A percentile compares a stretch with the other conserved stretches of the same genome.
phyloP scores from a whole-genome alignment of 1,284 basidiomycete species.

The Tranzscheliella williamsii region DNA sequence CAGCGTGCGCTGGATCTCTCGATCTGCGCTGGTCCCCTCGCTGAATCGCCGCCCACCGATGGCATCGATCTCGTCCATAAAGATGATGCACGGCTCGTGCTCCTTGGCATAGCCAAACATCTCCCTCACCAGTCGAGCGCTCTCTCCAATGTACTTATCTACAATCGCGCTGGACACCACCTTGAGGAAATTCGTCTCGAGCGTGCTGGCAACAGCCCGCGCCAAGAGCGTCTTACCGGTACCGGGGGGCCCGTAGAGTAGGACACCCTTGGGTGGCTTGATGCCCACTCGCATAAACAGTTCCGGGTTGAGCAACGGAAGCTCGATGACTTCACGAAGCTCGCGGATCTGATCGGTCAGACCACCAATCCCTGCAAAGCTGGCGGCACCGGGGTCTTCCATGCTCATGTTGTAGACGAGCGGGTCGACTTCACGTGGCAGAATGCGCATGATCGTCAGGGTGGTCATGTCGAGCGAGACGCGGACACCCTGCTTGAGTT shows the following conservation, averaged over 20 bases:
- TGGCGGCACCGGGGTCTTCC: slow-evolving; percentile 92
- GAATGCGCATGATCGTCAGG: slow-evolving; percentile 90
- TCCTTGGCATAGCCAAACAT: slow-evolving; percentile 98
- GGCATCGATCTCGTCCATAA: slow-evolving; percentile 91
- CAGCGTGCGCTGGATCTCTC: slow-evolving; percentile 96
- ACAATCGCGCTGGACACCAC: slow-evolving; percentile 99
- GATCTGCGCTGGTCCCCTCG: slow-evolving; percentile 97
- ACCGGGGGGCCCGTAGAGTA: slow-evolving; percentile 89
- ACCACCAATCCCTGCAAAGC: slow-evolving; percentile 96
- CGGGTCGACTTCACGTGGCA: slow-evolving; percentile 96
- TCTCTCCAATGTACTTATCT: slow-evolving; percentile 99
- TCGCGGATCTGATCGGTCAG: slow-evolving; percentile 95
- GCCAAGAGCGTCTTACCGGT: slow-evolving; percentile 96
- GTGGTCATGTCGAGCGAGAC: slow-evolving; percentile 99
- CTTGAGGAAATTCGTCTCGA: slow-evolving; percentile 96
- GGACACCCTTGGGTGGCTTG: slow-evolving; percentile 89
- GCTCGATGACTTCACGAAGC: slow-evolving; percentile 93
- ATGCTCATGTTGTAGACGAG: slow-evolving; percentile 99
- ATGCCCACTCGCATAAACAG: slow-evolving; percentile 94
- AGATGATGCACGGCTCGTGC: slow-evolving; percentile 96
- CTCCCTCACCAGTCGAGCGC: slow-evolving; percentile 86
- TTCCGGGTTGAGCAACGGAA: slow-evolving; percentile 93
- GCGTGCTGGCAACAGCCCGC: slow-evolving; percentile 90
- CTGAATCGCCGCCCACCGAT: slow-evolving; percentile 76
- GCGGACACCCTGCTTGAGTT: slow-evolving; percentile 90